Evolutionary conservation across 495 filamentous ascomycete genomes (phyloP).

Genomic region (Cercophora scortea): DNA sequence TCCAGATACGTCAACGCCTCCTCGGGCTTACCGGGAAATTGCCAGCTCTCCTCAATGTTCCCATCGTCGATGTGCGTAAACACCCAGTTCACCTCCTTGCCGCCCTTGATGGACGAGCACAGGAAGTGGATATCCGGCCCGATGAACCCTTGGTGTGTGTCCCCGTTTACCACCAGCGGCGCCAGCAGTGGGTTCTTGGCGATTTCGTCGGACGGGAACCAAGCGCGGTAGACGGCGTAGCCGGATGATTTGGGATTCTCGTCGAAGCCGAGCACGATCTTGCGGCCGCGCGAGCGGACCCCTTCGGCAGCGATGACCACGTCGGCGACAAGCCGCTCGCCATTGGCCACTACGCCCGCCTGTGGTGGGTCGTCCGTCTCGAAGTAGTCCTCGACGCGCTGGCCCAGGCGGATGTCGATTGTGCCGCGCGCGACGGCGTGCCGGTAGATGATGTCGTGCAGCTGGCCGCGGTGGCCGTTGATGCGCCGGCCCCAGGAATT

Average conservation of each 20-base stretch:
- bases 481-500: constrained; percentile 24
- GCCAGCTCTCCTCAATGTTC: constrained; percentile 54
- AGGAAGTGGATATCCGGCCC: constrained; percentile 60
- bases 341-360: constrained; percentile 47
- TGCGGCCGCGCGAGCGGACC: constrained; percentile 50
- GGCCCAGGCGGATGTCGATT: constrained; percentile 47
- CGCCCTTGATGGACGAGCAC: constrained; percentile 52
- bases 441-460: constrained; percentile 52
- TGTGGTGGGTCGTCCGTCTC: constrained; percentile 39
- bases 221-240: constrained; percentile 52
- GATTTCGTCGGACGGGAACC: constrained; percentile 54
- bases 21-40: constrained; percentile 50
- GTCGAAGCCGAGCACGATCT: constrained; percentile 54
- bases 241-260: constrained; percentile 52
- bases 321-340: constrained; percentile 44
- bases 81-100: constrained; percentile 62
- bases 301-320: constrained; percentile 59
- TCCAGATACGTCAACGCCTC: constrained; percentile 52
- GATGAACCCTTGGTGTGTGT: constrained; percentile 53
- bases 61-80: constrained; percentile 49
- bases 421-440: constrained; percentile 45
- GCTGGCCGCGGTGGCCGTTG: constrained; percentile 57
- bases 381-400: constrained; percentile 52
- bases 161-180: constrained; percentile 55
- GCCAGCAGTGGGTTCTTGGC: constrained; percentile 53